Percentiles rank a stretch among this genome's conserved stretches.
phyloP scores from a whole-genome alignment of 257 asterid genomes.

The Ehretia macrophylla region DNA sequence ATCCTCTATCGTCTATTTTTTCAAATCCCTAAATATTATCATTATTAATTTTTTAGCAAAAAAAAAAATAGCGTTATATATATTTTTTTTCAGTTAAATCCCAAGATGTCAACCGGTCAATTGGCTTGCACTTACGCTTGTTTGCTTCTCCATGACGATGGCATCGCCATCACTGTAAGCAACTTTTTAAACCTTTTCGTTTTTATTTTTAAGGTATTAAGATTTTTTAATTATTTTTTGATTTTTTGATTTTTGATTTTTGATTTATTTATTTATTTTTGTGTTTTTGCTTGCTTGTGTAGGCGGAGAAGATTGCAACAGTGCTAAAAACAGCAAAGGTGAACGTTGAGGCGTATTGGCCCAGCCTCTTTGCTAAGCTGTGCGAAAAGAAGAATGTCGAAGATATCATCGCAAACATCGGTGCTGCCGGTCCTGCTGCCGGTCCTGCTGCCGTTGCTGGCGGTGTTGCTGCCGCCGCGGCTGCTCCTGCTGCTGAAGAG shows the following conservation, averaged over 20 bases:
- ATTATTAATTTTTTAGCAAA: too few relatives aligned
- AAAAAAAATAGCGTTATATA: too few relatives aligned
- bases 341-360: constrained; percentile 60
- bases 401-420: constrained; percentile 42
- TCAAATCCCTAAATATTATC: too few relatives aligned
- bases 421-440: constrained; percentile 53
- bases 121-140: not conserved
- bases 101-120: not conserved
- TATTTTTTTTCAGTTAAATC: not conserved
- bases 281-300: not conserved
- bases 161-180: not conserved
- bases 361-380: constrained; percentile 62
- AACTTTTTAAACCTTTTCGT: not conserved
- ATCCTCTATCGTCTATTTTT: not conserved
- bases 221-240: too few relatives aligned
- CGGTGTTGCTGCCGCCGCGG: constrained; percentile 30
- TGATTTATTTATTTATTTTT: too few relatives aligned
- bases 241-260: too few relatives aligned
- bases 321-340: constrained; percentile 48
- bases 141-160: not conserved
- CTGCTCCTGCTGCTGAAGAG: constrained; percentile 46
- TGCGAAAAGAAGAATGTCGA: constrained; percentile 56
- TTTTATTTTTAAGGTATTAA: not conserved
- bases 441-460: constrained; percentile 33
- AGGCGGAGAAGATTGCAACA: constrained; percentile 57